Base-by-base conservation (phyloP, 2,329 filamentous ascomycete species). In the Dactylellina cionopaga region DNA sequence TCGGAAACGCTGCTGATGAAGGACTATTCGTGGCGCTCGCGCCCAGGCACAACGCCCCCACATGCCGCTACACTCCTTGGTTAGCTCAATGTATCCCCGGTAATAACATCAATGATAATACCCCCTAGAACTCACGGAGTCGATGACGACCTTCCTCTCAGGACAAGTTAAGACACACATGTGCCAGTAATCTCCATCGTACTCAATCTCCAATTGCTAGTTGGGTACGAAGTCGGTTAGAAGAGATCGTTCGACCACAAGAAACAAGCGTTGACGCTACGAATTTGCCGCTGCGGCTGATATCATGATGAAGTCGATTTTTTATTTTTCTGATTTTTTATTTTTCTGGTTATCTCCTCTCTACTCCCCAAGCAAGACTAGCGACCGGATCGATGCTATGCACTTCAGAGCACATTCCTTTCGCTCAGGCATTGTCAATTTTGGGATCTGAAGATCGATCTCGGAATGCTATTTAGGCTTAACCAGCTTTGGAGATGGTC, bases 261-360 rank as follows among this genome's bases (percentile, higher is more conserved):
- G n/a, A n/a, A n/a, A n/a, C n/a, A n/a, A n/a, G n/a, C n/a, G n/a
- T n/a, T n/a, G n/a, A n/a, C n/a, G 44, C 41, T 17, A n/a, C 46
- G 13, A 56, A 39, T 66, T 68, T 68, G 46, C 54, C 52, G 63
- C 63, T 68, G 63, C 63, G 63, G 63, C 63, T 68, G 63, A 65
- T 49, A 51, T 27, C 27, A 41, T 64, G 27, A 47, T n/a, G n/a
- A n/a, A n/a, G n/a, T n/a, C n/a, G n/a, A n/a, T n/a, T n/a, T n/a
- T n/a, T n/a, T n/a, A n/a, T n/a, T n/a, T n/a, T n/a, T n/a, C n/a
- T n/a, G n/a, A n/a, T n/a, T n/a, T n/a, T n/a, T n/a, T n/a, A n/a
- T n/a, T n/a, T n/a, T n/a, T n/a, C n/a, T n/a, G n/a, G n/a, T n/a
- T n/a, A n/a, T n/a, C n/a, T n/a, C n/a, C n/a, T n/a, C n/a, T n/a